A percentile compares a stretch with the other conserved stretches of the same genome.
phyloP scores from a whole-genome alignment of 805 yeast genomes.

The Saccharomycopsis lassenensis region DNA sequence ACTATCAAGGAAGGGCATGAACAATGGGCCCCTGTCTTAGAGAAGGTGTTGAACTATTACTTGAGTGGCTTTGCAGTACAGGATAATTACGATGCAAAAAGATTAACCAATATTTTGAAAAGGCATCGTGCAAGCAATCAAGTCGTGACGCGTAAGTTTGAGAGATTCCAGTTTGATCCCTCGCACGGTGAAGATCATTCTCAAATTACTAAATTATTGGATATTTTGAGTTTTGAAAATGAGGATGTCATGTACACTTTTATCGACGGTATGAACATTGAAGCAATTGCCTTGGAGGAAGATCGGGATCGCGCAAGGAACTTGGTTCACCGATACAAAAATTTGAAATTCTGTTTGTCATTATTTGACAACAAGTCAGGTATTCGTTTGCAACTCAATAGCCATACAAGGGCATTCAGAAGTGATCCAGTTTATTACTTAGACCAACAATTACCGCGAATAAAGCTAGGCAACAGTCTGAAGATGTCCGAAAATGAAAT shows the following conservation, averaged over 20 bases:
- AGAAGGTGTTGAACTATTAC: constrained; percentile 37
- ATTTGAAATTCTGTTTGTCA: constrained; percentile 31
- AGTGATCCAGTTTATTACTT: constrained; percentile 43
- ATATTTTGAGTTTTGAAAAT: constrained; percentile 46
- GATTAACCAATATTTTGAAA: constrained; percentile 28
- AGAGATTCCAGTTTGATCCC: constrained; percentile 45
- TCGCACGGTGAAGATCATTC: constrained; percentile 21
- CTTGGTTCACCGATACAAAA: constrained; percentile 27
- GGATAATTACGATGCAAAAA: constrained; percentile 45
- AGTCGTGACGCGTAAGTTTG: constrained; percentile 42
- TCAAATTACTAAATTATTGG: constrained; percentile 40
- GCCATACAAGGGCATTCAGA: constrained; percentile 32
- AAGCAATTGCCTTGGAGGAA: constrained; percentile 43
- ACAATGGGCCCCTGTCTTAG: constrained; percentile 53
- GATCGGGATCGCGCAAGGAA: constrained; percentile 41
- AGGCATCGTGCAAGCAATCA: constrained; percentile 26
- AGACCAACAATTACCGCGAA: constrained; percentile 17
- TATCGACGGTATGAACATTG: constrained; percentile 53
- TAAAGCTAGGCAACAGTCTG: constrained; percentile 1
- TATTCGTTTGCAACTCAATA: constrained; percentile 30
- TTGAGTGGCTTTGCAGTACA: constrained; percentile 60
- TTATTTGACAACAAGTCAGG: constrained; percentile 34
- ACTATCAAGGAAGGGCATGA: constrained; percentile 42
- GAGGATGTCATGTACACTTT: constrained; percentile 47
- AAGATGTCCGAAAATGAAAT: constrained; percentile 1